Conservation (phyloP, 2,329 filamentous ascomycete species). For the Ophiostoma triangulosporum region DNA sequence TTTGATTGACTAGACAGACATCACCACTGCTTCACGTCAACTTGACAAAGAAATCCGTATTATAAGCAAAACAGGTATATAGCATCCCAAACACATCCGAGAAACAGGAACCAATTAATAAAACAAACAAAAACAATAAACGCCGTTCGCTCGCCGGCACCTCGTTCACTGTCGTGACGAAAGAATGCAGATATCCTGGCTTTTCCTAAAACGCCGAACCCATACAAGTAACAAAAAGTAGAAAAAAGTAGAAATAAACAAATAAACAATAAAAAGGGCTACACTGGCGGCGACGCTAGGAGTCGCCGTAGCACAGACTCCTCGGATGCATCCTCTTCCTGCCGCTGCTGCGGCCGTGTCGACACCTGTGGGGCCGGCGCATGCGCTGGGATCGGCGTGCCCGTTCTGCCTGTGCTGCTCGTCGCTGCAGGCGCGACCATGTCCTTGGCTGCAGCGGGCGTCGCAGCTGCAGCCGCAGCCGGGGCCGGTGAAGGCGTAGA, state of each 20-base stretch:
- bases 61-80: no score
- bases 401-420: not conserved
- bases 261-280: not conserved
- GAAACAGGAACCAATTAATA: no score
- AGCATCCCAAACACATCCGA: no score
- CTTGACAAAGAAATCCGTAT: no score
- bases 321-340: constrained; percentile 7
- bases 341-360: not conserved
- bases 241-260: not conserved
- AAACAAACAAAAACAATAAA: not conserved
- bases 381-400: not conserved
- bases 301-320: constrained; percentile 5
- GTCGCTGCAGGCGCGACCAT: not conserved
- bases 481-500: not conserved
- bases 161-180: not conserved
- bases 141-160: not conserved
- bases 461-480: not conserved
- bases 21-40: no score
- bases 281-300: not conserved
- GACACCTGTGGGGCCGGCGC: not conserved
- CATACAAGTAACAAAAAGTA: not conserved
- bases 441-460: not conserved
- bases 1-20: no score
- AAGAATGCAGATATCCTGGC: not conserved
- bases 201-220: not conserved